A percentile compares a stretch with the other conserved stretches of the same genome.
Conservation (phyloP, 805 yeast genomes). For the Wickerhamomyces chambardii region DNA sequence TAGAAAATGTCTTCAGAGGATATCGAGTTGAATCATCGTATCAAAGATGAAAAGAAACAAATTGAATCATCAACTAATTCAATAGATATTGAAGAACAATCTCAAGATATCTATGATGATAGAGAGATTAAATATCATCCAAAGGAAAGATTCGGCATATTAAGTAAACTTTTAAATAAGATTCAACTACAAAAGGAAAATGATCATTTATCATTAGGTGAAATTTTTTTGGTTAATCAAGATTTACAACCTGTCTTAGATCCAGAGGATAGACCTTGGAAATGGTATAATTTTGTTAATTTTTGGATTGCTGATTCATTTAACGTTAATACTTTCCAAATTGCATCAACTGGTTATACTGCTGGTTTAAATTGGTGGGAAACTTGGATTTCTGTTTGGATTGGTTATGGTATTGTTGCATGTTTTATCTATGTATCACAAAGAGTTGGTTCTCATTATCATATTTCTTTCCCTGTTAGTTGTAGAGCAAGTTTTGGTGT, state of each 20-base stretch:
- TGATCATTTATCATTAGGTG: conserved; percentile 39
- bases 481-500: conserved; percentile 80
- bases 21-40: too few relatives aligned
- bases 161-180: too few relatives aligned
- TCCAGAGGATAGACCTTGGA: conserved; percentile 68
- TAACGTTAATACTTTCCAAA: conserved; percentile 87
- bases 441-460: conserved; percentile 74
- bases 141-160: too few relatives aligned
- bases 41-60: too few relatives aligned
- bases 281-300: conserved; percentile 70
- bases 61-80: too few relatives aligned
- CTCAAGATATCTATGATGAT: too few relatives aligned
- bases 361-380: conserved; percentile 88
- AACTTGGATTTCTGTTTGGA: conserved; percentile 82
- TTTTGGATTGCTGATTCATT: conserved; percentile 90
- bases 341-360: conserved; percentile 77
- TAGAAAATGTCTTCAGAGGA: too few relatives aligned
- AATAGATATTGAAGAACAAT: too few relatives aligned
- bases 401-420: conserved; percentile 70
- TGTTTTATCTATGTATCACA: conserved; percentile 63
- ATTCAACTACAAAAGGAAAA: conserved; percentile 1
- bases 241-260: conserved; percentile 75
- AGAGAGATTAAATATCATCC: too few relatives aligned
- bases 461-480: conserved; percentile 77
- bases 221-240: conserved; percentile 60